Evolutionary conservation across 2,329 filamentous ascomycete species (phyloP), one percentile per base, ranked within the genome.

Genomic region (Phaeosphaeria sp.): DNA sequence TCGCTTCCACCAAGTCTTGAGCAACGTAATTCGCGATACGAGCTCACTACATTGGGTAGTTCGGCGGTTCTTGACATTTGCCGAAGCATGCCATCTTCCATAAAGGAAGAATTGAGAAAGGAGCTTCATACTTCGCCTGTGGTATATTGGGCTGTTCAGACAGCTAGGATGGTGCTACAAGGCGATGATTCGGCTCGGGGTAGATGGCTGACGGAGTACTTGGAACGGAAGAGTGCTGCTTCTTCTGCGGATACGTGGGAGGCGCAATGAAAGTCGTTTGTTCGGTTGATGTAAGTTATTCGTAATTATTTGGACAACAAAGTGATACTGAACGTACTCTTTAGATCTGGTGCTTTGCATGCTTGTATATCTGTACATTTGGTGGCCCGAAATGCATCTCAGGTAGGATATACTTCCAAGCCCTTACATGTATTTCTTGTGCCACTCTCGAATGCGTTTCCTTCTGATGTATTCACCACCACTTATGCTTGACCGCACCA

Each of bases 121-220:
- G 54, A 52, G 25, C 41, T 47, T 36, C 51, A 50, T 39, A 39
- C 54, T 23, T 66, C 65, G 15, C 58, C 68, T 1, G 49, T 69
- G 7, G 58, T 68, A 15, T 64, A 70, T 23, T 71, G 65, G 68
- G 65, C 66, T 30, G 44, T 62, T 36, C 59, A 58, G 20, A 70
- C 64, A 3, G 64, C 67, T 1, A 65, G 62, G 59, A 58, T 46
- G 21, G 61, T 55, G 25, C 52, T 73, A 17, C 43, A 51, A 20
- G 58, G 59, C 4, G 53, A 61, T 43, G 58, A 61, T 4, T 67
- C 65, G 6, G 41, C 22, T 0, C 63, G 67, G 15, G 66, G 56
- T 23, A 61, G 49, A 17, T 66, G 60, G 58, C 46, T 65, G 42
- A 51, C 52, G 7, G 48, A 11, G 25, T 1, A 21, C 54, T 25